phyloP scores from a whole-genome alignment of 768 basidiomycete species.

The Psilocybe sp. region DNA sequence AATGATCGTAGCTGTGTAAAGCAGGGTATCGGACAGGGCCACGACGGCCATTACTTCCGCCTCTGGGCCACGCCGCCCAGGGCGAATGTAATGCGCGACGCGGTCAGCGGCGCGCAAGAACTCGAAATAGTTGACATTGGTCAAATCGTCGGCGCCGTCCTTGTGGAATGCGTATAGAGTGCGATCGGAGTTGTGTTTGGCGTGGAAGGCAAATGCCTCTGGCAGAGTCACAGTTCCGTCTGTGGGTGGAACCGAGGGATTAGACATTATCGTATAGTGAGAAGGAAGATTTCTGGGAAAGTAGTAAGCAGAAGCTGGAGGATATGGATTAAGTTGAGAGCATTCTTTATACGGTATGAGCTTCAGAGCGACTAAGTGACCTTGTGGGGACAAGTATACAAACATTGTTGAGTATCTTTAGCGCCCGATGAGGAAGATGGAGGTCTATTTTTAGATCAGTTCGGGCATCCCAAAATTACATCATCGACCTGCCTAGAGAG shows the following conservation, averaged over 20 bases:
- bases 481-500: no score
- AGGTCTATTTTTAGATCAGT: no score
- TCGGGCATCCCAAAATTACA: no score
- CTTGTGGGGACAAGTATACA: no score
- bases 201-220: slow-evolving; percentile 32
- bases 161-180: slow-evolving; percentile 30
- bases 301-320: no score
- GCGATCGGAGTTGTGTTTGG: slow-evolving; percentile 27
- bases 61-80: slow-evolving; percentile 26
- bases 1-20: slow-evolving; percentile 39
- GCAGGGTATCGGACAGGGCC: slow-evolving; percentile 28
- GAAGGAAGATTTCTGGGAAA: no score
- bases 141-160: slow-evolving; percentile 13
- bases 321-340: no score
- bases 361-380: no score
- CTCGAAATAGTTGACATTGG: slow-evolving; percentile 35
- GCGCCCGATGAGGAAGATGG: no score
- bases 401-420: no score
- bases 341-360: no score
- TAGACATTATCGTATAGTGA: no score
- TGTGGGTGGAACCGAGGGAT: slow-evolving; percentile 18
- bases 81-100: slow-evolving; percentile 36
- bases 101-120: slow-evolving; percentile 44
- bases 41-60: slow-evolving; percentile 34
- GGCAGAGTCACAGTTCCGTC: slow-evolving; percentile 31